These are phyloP conservation scores for Cicer cuneatum DNA, from an alignment of 306 rosid species.

Conservation along the genomic window DNA sequence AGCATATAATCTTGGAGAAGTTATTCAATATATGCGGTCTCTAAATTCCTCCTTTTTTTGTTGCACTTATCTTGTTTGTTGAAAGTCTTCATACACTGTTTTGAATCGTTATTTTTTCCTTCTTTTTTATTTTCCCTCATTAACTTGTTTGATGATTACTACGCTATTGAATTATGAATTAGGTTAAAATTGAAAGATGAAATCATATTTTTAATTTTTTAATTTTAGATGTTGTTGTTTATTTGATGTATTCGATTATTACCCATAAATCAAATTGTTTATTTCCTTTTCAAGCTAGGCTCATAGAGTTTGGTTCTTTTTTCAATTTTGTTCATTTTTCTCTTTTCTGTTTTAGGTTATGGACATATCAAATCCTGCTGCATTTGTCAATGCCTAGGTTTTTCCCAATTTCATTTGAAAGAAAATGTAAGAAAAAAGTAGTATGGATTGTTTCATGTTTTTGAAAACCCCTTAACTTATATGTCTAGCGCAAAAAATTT, in stretches of 20 bases:
- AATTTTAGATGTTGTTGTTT: neutral
- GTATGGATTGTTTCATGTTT: too few species aligned
- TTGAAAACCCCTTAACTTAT: too few species aligned
- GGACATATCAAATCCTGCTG: constrained; percentile 62
- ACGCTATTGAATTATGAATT: neutral
- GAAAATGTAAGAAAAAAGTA: constrained; percentile 58
- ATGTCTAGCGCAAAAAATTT: too few species aligned
- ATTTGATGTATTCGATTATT: neutral
- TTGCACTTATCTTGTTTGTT: constrained; percentile 44
- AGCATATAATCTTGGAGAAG: too few species aligned
- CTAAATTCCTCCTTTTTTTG: neutral
- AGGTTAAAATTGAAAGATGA: neutral
- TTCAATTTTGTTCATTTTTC: neutral
- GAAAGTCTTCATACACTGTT: constrained; percentile 20
- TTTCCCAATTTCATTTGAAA: constrained; percentile 57
- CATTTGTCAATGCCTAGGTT: constrained; percentile 54
- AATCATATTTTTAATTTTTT: neutral
- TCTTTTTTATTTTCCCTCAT: neutral
- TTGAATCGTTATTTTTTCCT: neutral
- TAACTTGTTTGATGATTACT: neutral
- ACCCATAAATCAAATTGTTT: neutral
- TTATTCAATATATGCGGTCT: neutral
- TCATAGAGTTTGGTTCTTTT: neutral
- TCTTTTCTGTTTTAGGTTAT: constrained; percentile 43
- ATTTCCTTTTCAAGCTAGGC: neutral